Evolutionary conservation across 1,284 basidiomycete species (phyloP), one percentile per base, ranked within the genome.

Genomic region (Cryptococcus sp.): DNA sequence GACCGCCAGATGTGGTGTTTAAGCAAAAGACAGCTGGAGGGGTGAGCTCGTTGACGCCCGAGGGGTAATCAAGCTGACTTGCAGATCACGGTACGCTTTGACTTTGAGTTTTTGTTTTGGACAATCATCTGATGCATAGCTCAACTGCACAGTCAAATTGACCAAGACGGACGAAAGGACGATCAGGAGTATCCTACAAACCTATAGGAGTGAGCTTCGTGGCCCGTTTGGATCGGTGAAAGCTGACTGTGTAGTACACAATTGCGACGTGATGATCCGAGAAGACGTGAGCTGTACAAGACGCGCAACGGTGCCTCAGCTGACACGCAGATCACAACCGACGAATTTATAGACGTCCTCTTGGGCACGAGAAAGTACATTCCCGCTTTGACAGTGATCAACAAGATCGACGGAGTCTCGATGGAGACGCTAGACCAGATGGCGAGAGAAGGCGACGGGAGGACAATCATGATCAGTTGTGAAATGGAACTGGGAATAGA

Each of bases 271-370:
- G 22, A 93, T 95, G 89, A 89, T 97, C 58, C 80, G 92, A 62
- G 91, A 97, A 77, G 92, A 97, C 73, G 89, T 93, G 60, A 33
- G 19, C 24, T 25, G n/a, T 23, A 32, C 28, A 25, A 9, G 21
- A 22, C 25, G 2, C 35, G 46, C 36, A 54, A 18, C 33, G 38
- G 22, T 10, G 36, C 33, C 28, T 50, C 28, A n/a, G n/a, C 28
- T 31, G 28, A 31, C 28, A 31, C 28, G 5, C 18, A 93, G 89
- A 91, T 97, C 57, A 89, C 88, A 3, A 90, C 87, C 2, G 93
- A 98, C 71, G 90, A 97, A 68, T 95, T 97, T 66, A 95, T 97
- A 63, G 94, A 98, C 66, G 90, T 97, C 10, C 79, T 98, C 18
- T 87, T 97, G 53, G 63, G 87, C 37, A 94, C 86, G 12, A 81